These are phyloP conservation scores for Yarrowia deformans DNA, from an alignment of 805 yeast species.

Conservation along the genomic window DNA sequence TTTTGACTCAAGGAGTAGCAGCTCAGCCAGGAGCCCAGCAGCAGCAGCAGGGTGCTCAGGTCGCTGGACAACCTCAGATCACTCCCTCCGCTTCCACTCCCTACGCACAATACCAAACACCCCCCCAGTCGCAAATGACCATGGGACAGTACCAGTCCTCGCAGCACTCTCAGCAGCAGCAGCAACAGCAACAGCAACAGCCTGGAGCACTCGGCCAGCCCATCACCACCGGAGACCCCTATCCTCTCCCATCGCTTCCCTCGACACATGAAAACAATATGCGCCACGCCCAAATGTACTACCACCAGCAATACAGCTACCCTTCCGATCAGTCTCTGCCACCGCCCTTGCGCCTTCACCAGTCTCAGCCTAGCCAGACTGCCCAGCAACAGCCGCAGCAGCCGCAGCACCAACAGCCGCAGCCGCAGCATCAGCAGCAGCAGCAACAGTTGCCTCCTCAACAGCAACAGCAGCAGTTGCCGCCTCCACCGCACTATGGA, in stretches of 20 bases:
- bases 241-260: constrained; percentile 32
- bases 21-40: constrained; percentile 18
- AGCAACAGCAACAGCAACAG: constrained; percentile 26
- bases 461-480: constrained; percentile 5
- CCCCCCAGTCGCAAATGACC: constrained; percentile 40
- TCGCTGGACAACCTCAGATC: constrained; percentile 22
- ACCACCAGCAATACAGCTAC: constrained; percentile 34
- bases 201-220: constrained; percentile 9
- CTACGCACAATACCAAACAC: constrained; percentile 14
- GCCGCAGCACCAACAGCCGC: constrained; percentile 37
- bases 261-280: constrained; percentile 33
- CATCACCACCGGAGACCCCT: constrained; percentile 27
- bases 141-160: constrained; percentile 40
- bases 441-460: constrained; percentile 11
- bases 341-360: constrained; percentile 33
- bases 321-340: constrained; percentile 33
- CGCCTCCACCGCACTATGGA: constrained; percentile 14
- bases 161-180: constrained; percentile 36
- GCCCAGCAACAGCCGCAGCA: constrained; percentile 8
- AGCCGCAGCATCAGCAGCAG: constrained; percentile 39
- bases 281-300: constrained; percentile 30
- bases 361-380: constrained; percentile 21
- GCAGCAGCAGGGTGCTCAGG: neutral
- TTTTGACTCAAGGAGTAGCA: constrained; percentile 20
- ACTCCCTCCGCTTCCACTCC: constrained; percentile 11